These are phyloP conservation scores for Megacollybia marginata DNA, from an alignment of 768 basidiomycete genomes.

Conservation along the genomic window DNA sequence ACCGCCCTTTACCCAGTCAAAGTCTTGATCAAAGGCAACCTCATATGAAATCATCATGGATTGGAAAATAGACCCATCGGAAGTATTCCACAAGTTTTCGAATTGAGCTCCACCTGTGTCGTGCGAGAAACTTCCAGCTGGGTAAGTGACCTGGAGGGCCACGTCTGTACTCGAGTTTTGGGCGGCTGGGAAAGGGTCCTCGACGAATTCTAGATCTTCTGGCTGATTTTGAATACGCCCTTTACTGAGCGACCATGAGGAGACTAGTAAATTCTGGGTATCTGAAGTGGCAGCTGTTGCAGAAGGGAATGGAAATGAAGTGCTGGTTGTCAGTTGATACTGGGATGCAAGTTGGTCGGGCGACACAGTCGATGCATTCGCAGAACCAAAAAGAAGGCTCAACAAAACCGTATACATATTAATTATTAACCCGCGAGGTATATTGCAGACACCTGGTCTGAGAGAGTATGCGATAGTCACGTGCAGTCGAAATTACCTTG, in stretches of 20 bases:
- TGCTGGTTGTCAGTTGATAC: conserved; percentile 53
- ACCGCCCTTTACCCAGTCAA: conserved; percentile 68
- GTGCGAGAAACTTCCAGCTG: conserved; percentile 50
- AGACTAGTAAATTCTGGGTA: conserved; percentile 42
- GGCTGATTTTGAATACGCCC: conserved; percentile 53
- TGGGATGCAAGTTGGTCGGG: conserved; percentile 36
- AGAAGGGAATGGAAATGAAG: conserved; percentile 57
- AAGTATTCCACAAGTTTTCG: conserved; percentile 59
- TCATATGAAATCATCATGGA: conserved; percentile 72
- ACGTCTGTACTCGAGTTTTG: conserved; percentile 29
- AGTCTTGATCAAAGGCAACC: conserved; percentile 57
- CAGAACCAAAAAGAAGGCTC: too few species aligned
- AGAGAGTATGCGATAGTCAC: neutral
- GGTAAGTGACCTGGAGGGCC: conserved; percentile 58
- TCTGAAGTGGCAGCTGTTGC: conserved; percentile 45
- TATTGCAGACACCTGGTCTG: conserved; percentile 19
- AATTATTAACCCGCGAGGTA: too few species aligned
- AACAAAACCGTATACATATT: too few species aligned
- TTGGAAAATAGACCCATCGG: conserved; percentile 47
- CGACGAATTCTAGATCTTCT: conserved; percentile 51
- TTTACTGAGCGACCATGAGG: conserved; percentile 55
- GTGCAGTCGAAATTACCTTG: too few species aligned
- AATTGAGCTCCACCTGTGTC: conserved; percentile 62
- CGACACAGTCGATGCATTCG: conserved; percentile 7
- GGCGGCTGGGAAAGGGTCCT: conserved; percentile 54